Evolutionary conservation across 75 land plant species (phyloP).

Genomic region (Pinus tabuliformis): DNA sequence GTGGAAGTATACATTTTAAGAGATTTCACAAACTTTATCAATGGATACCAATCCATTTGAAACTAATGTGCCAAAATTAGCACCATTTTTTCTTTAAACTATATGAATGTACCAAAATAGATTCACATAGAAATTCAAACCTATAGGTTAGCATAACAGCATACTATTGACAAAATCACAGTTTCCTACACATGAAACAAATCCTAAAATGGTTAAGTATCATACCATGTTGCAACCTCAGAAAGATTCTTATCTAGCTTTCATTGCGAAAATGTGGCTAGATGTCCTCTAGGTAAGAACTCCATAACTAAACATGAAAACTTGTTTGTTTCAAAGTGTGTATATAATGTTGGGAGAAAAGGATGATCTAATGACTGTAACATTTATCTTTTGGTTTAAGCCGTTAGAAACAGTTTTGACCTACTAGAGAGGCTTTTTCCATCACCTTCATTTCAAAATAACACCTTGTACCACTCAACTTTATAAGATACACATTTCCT

Average conservation of each 20-base stretch:
- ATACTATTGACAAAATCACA: neutral
- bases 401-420: constrained; percentile 52
- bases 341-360: constrained; percentile 57
- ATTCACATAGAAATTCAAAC: too few species aligned
- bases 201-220: neutral
- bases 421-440: constrained; percentile 60
- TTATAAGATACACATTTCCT: constrained; percentile 42
- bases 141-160: neutral
- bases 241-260: constrained; percentile 60
- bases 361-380: constrained; percentile 70
- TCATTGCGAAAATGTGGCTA: constrained; percentile 54
- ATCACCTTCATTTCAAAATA: constrained; percentile 37
- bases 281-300: constrained; percentile 68
- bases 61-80: too few species aligned
- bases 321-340: constrained; percentile 23
- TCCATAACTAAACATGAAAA: constrained; percentile 72
- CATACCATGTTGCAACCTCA: constrained; percentile 57
- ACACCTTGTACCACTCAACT: constrained; percentile 61
- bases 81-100: too few species aligned
- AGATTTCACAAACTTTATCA: too few species aligned
- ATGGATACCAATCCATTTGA: too few species aligned
- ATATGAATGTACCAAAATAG: too few species aligned
- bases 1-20: too few species aligned
- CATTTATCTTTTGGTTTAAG: constrained; percentile 68
- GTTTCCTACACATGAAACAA: neutral